Base-by-base conservation (phyloP, 306 rosid species). In the Clitoria ternatea region DNA sequence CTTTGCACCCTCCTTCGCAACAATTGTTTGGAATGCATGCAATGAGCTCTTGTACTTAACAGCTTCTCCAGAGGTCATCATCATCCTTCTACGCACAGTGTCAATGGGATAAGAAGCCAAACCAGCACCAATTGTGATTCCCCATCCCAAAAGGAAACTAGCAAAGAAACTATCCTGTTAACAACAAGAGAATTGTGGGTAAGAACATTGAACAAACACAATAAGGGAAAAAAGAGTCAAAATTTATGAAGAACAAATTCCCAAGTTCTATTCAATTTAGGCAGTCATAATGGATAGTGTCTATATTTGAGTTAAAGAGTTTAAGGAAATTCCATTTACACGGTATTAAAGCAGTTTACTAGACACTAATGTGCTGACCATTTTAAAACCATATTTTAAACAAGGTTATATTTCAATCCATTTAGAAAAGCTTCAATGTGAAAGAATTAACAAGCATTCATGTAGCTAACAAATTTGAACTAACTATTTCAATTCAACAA, bases 51-150 rank as follows among this genome's bases (percentile, higher is more conserved):
- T 85, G 70, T 91, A 91, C 76, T 91, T 89, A 14, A 91, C 97
- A 47, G 93, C 96, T 85, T 91, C 97, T 27, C 97, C 97, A n/a
- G 97, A 91, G 43, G 97, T 91, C 96, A 89, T 91, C 97, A 91
- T 91, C 97, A 89, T 91, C 69, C 97, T 87, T 89, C 96, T 89
- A 29, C 97, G 93, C 48, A 91, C 88, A 8, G 96, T 91, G 50
- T 91, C 97, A 12, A 85, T 72, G 11, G 97, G 97, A 80, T 91
- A 91, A 56, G 96, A 85, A 42, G 96, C 94, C 81, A 92, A 76
- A 55, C 94, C 92, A 39, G 97, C 96, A 69, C 96, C 92, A 35
- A 92, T 89, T 3, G 96, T 92, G 76, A 92, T 89, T 11, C 82
- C 92, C 96, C 96, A 89, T 73, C 96, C 97, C 79, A 92, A 79